phyloP scores from a whole-genome alignment of 768 basidiomycete genomes.

The Kwoniella heveanensis region DNA sequence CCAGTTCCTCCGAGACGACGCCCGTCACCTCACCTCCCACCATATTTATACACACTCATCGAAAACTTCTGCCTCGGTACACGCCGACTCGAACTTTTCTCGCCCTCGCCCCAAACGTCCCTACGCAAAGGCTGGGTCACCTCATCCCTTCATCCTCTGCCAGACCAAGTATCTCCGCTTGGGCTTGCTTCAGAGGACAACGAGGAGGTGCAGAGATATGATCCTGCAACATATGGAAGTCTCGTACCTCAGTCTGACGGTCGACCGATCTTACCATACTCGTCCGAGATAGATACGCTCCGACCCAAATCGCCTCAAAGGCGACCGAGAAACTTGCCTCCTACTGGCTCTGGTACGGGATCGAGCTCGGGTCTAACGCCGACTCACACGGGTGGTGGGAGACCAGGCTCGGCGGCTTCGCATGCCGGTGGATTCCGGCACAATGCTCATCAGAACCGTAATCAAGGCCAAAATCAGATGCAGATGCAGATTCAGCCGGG shows the following conservation, averaged over 20 bases:
- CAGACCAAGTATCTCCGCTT: no score
- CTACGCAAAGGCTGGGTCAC: constrained; percentile 79
- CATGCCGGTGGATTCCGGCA: not conserved
- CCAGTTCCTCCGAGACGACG: not conserved
- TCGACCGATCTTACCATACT: constrained; percentile 26
- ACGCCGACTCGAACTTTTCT: constrained; percentile 87
- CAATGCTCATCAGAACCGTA: not conserved
- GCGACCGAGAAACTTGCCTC: constrained; percentile 22
- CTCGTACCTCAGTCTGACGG: constrained; percentile 26
- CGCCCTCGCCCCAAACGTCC: constrained; percentile 67
- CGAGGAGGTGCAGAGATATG: constrained; percentile 59
- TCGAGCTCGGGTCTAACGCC: not conserved
- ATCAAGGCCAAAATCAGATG: constrained; percentile 2
- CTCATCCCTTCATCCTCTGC: constrained; percentile 58
- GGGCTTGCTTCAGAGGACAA: no score
- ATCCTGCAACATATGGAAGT: constrained; percentile 13
- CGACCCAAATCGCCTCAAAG: constrained; percentile 76
- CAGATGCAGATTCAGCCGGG: constrained; percentile 6
- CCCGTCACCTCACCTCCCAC: constrained; percentile 62
- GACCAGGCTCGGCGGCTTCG: not conserved
- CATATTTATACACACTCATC: constrained; percentile 92
- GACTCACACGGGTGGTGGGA: constrained; percentile 3
- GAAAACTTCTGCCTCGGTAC: constrained; percentile 97
- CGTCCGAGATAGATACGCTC: constrained; percentile 73
- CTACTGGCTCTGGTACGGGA: constrained; percentile 13